A percentile compares a stretch with the other conserved stretches of the same genome.
These are phyloP conservation scores for Fusarium sp. DNA, from an alignment of 2,329 filamentous ascomycete species.

Conservation along the genomic window DNA sequence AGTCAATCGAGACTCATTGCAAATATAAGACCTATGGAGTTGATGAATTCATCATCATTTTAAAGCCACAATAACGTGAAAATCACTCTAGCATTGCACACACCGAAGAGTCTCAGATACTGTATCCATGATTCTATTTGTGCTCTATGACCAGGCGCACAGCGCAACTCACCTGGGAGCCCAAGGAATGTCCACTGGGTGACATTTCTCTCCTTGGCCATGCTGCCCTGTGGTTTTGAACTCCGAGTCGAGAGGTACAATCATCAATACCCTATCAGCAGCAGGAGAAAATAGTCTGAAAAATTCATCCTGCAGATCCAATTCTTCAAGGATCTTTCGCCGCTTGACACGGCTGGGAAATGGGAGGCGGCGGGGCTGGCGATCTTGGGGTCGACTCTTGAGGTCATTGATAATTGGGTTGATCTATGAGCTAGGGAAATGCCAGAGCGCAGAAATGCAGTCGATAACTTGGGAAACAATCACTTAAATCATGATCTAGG, in stretches of 20 bases:
- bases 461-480: background rate
- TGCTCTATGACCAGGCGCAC: background rate
- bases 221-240: too few relatives aligned
- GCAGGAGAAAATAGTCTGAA: background rate
- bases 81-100: background rate
- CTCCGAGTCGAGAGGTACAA: background rate
- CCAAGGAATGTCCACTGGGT: background rate
- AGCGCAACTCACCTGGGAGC: background rate
- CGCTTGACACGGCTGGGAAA: background rate
- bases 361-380: constrained; percentile 5
- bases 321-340: background rate
- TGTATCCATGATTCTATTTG: background rate
- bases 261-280: background rate
- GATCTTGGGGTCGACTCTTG: constrained; percentile 35
- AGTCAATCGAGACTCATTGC: background rate
- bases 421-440: background rate
- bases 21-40: background rate
- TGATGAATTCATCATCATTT: background rate
- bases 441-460: background rate
- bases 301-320: background rate
- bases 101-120: too few relatives aligned
- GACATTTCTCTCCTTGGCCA: background rate
- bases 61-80: too few relatives aligned
- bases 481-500: background rate
- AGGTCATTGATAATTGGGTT: constrained; percentile 33